phyloP scores from a whole-genome alignment of 148 eudicot species.

The Rhododendron simsii region DNA sequence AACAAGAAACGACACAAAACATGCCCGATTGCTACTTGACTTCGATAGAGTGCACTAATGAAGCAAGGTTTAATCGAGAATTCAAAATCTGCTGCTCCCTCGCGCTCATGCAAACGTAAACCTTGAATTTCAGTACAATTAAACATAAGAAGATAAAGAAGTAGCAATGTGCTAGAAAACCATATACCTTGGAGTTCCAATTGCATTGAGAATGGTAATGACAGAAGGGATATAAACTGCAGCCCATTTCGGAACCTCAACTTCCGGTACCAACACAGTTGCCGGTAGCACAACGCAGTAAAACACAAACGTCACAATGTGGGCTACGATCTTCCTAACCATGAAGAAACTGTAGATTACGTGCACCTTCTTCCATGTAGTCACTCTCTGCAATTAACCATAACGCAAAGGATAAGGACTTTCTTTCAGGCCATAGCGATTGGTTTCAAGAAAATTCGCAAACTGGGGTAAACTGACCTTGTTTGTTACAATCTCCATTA shows the following conservation, averaged over 20 bases:
- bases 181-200: constrained; percentile 52
- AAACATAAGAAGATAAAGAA: neutral
- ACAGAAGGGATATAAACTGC: constrained; percentile 41
- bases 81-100: neutral
- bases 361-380: constrained; percentile 50
- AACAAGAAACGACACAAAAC: neutral
- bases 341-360: constrained; percentile 60
- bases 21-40: neutral
- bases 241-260: constrained; percentile 43
- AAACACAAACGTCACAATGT: constrained; percentile 41
- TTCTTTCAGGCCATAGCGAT: too few relatives aligned
- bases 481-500: constrained; percentile 38
- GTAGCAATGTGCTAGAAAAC: neutral
- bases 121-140: neutral
- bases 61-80: neutral
- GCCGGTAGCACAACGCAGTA: constrained; percentile 53
- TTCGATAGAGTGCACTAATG: neutral
- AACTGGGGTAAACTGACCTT: constrained; percentile 22
- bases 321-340: constrained; percentile 50
- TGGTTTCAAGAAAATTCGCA: neutral
- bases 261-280: constrained; percentile 44
- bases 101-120: neutral
- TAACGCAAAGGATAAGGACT: neutral
- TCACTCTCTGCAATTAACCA: constrained; percentile 34
- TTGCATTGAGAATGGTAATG: constrained; percentile 51